Evolutionary conservation across 139 green algal genomes (phyloP), one percentile per base, ranked within the genome.

Genomic region (Auxenochlorella pyrenoidosa): DNA sequence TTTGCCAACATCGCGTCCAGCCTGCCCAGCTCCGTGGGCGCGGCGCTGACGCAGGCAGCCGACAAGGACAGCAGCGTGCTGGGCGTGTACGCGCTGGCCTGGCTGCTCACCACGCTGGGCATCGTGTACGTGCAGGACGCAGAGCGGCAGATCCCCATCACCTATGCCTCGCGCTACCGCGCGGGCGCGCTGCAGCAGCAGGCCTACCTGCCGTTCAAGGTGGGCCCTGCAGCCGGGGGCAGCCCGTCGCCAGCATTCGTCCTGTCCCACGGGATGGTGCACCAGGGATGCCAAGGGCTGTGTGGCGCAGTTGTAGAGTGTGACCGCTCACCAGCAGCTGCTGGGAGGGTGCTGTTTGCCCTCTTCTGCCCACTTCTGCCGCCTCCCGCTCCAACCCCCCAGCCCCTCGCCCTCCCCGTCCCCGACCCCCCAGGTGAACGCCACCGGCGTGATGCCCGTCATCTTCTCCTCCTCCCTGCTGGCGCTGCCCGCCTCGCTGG

Each of bases 201-300:
- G 88, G 94, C 93, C 22, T 99, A 99, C 93, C 94, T 99, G 89
- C 98, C 98, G 40, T 99, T 99, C 95, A 99, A 99, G 93, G 96
- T 96, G 44, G 34, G 81, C 10, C n/a, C 65, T 58, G 81, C 81
- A 54, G n/a, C n/a, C n/a, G n/a, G n/a, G n/a, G n/a, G n/a, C n/a
- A n/a, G n/a, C n/a, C n/a, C n/a, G n/a, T n/a, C n/a, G n/a, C n/a
- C n/a, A n/a, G n/a, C n/a, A n/a, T n/a, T n/a, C n/a, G n/a, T n/a
- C n/a, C n/a, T n/a, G n/a, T n/a, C n/a, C n/a, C n/a, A n/a, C n/a
- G n/a, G n/a, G n/a, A n/a, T n/a, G n/a, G n/a, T n/a, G n/a, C n/a
- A n/a, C n/a, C n/a, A n/a, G n/a, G n/a, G n/a, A n/a, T n/a, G n/a
- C n/a, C n/a, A n/a, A n/a, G n/a, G n/a, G n/a, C n/a, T n/a, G n/a